These are phyloP conservation scores for Leccinum incarnatum DNA, from an alignment of 768 basidiomycete genomes.

Conservation along the genomic window DNA sequence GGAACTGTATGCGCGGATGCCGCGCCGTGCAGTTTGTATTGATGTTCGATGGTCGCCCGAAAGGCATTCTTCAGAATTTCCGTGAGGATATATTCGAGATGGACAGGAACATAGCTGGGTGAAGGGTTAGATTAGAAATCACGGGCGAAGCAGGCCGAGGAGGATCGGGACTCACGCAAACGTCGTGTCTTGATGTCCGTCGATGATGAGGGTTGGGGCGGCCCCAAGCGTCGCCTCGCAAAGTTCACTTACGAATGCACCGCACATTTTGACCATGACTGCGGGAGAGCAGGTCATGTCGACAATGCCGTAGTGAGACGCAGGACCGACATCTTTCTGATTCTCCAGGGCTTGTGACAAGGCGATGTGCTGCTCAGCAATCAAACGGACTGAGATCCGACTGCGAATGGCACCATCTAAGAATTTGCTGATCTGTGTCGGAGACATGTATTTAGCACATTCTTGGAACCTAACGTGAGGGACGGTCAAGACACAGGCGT, in stretches of 20 bases:
- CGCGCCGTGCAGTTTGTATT: constrained; percentile 43
- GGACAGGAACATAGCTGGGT: constrained; percentile 78
- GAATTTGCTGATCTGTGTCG: constrained; percentile 74
- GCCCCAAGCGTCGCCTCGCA: constrained; percentile 83
- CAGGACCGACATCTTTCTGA: constrained; percentile 27
- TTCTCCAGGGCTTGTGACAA: constrained; percentile 65
- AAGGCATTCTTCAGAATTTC: constrained; percentile 91
- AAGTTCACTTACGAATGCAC: constrained; percentile 78
- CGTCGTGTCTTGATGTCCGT: constrained; percentile 66
- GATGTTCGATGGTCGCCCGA: constrained; percentile 82
- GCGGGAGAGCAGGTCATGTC: constrained; percentile 69
- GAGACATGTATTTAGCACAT: constrained; percentile 78
- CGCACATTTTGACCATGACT: constrained; percentile 74
- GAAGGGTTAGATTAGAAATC: not conserved
- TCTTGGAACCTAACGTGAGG: constrained; percentile 68
- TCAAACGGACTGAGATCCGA: constrained; percentile 82
- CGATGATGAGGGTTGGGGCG: constrained; percentile 62
- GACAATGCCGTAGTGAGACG: constrained; percentile 66
- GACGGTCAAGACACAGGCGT: not conserved
- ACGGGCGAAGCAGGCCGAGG: constrained; percentile 3
- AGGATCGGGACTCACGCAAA: constrained; percentile 64
- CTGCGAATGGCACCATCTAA: constrained; percentile 82
- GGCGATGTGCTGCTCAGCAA: constrained; percentile 90
- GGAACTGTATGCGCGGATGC: constrained; percentile 42
- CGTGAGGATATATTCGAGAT: constrained; percentile 88